phyloP scores from a whole-genome alignment of 306 rosid species.

The Oemleria cerasiformis region DNA sequence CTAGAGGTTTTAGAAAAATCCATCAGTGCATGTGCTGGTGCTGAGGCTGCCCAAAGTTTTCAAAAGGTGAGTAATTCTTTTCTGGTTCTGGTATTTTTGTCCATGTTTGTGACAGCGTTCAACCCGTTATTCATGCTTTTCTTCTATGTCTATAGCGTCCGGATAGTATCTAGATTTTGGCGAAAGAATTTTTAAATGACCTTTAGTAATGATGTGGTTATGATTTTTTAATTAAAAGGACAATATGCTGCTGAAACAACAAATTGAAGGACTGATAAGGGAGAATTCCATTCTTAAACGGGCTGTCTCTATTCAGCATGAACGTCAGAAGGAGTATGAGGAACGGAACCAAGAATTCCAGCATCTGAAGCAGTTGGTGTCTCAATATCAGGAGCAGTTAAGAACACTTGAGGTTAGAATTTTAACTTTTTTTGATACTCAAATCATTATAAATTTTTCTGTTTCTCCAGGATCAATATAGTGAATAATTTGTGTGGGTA shows the following conservation, averaged over 20 bases:
- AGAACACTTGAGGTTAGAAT: constrained; percentile 78
- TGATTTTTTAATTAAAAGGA: constrained; percentile 48
- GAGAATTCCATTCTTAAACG: constrained; percentile 78
- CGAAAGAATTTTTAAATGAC: neutral
- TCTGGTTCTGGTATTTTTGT: neutral
- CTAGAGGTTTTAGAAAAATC: constrained; percentile 81
- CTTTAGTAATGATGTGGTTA: constrained; percentile 1
- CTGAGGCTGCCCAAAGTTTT: constrained; percentile 54
- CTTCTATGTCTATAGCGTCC: neutral
- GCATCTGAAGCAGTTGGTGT: constrained; percentile 64
- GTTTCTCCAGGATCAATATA: neutral
- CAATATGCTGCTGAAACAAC: constrained; percentile 74
- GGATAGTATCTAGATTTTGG: too few species aligned
- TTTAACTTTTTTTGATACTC: neutral
- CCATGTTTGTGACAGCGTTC: neutral
- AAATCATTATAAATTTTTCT: neutral
- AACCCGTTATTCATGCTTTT: neutral
- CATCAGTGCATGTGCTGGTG: constrained; percentile 60
- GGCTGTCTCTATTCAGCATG: constrained; percentile 77
- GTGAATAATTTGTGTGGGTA: neutral
- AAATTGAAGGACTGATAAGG: constrained; percentile 60
- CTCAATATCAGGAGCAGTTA: constrained; percentile 88
- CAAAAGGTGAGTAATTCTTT: constrained; percentile 50
- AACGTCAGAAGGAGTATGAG: constrained; percentile 73
- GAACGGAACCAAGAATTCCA: constrained; percentile 63